phyloP scores from a whole-genome alignment of 495 filamentous ascomycete species.

The Physcia stellaris region DNA sequence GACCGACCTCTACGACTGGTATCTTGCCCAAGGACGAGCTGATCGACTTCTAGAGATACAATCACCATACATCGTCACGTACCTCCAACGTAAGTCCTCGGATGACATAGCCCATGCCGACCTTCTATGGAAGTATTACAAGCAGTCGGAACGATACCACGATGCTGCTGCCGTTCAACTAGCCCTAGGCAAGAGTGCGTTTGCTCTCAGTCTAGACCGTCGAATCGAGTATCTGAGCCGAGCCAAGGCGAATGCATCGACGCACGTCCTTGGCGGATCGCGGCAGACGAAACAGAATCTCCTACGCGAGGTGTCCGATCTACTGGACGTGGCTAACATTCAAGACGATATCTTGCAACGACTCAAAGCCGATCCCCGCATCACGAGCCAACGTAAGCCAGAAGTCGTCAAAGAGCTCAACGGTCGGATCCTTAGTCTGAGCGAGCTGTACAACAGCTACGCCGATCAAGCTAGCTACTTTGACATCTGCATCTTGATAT shows the following conservation, averaged over 20 bases:
- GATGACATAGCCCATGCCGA: conserved; percentile 65
- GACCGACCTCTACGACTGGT: conserved; percentile 94
- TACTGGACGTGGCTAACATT: conserved; percentile 86
- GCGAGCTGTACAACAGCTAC: conserved; percentile 82
- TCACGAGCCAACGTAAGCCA: conserved; percentile 41
- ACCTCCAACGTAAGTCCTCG: conserved; percentile 58
- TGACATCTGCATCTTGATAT: conserved; percentile 86
- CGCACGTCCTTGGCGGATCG: conserved; percentile 53
- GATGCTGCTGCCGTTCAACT: conserved; percentile 78
- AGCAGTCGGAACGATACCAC: conserved; percentile 62
- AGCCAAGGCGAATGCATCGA: conserved; percentile 76
- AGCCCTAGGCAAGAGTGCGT: conserved; percentile 67
- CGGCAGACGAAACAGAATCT: conserved; percentile 65
- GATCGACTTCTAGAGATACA: conserved; percentile 73
- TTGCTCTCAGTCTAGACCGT: conserved; percentile 56
- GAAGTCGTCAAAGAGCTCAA: conserved; percentile 54
- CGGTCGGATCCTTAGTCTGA: conserved; percentile 57
- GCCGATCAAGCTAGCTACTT: conserved; percentile 80
- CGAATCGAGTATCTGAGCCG: conserved; percentile 80
- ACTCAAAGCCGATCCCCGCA: conserved; percentile 56
- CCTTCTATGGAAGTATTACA: conserved; percentile 84
- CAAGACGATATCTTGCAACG: conserved; percentile 84
- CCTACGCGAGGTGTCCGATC: conserved; percentile 65
- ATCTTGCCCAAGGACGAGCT: conserved; percentile 64
- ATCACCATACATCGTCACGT: conserved; percentile 74